Base-by-base conservation (phyloP, 345 rosid genomes). In the Acer campestre region DNA sequence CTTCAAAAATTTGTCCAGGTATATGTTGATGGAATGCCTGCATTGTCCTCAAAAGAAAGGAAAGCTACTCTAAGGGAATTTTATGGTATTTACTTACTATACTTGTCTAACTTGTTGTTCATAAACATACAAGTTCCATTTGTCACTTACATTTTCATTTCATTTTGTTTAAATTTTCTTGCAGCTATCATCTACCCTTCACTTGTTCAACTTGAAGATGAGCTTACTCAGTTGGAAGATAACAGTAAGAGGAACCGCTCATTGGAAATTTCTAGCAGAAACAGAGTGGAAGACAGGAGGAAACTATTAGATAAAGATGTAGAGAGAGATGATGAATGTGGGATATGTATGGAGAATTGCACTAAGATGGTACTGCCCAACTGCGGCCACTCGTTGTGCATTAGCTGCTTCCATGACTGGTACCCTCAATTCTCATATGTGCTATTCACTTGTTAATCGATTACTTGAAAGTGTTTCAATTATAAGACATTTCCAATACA, bases 131-230 rank as follows among this genome's bases (percentile, higher is more conserved):
- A 27, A 38, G 40, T 16, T 71, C 55, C 61, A 13, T 70, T 53
- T 67, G 20, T 38, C 42, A 0, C 53, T 77, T 68, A 67, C 35
- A 13, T 76, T 46, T 46, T 35, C 2, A 77, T 23, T 75, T 67
- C 67, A 61, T 70, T 68, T 65, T 14, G 16, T 48, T 53, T 63
- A 68, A 49, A 29, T 71, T 49, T 58, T 55, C 53, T 65, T 84
- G 87, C 89, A 89, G 97, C 89, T 77, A 77, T 85, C 67, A 87
- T 89, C 75, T 91, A 86, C 66, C 95, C 95, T 80, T 86, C 86
- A 6, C 90, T 92, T 40, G 77, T 75, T 75, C 89, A 81, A 76
- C 94, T 92, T 17, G 86, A 88, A 77, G 75, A 78, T 7, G 90
- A 86, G 79, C 66, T 85, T 68, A 23, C 29, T 25, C 73, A 81